Conservation (phyloP, 2,329 filamentous ascomycete genomes). For the Fusarium drepaniforme region DNA sequence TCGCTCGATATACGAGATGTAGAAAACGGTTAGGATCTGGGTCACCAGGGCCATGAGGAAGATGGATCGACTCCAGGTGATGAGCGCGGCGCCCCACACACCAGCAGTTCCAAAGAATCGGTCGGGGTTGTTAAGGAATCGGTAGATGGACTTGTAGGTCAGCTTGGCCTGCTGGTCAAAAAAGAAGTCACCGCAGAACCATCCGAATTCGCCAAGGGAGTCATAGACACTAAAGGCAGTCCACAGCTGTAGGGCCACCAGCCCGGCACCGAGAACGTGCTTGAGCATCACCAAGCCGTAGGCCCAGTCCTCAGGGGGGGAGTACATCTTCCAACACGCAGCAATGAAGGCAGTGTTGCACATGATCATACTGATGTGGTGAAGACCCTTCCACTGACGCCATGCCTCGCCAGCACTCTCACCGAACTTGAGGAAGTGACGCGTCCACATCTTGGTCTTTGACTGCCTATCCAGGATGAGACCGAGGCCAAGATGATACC, state of each 20-base stretch:
- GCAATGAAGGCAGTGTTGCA: conserved; percentile 91
- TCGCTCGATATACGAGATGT: conserved; percentile 93
- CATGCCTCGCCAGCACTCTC: conserved; percentile 92
- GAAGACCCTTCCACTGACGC: conserved; percentile 97
- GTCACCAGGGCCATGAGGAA: conserved; percentile 88
- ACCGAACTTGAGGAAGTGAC: conserved; percentile 97
- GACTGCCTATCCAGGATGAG: conserved; percentile 89
- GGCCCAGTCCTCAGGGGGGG: conserved; percentile 85
- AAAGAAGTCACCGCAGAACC: conserved; percentile 99
- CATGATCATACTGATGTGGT: conserved; percentile 92
- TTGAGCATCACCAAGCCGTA: conserved; percentile 88
- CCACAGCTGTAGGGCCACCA: conserved; percentile 92
- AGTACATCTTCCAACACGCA: conserved; percentile 97
- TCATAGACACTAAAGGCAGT: conserved; percentile 94
- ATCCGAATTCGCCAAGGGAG: conserved; percentile 95
- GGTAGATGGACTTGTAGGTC: conserved; percentile 97
- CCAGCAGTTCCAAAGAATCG: conserved; percentile 92
- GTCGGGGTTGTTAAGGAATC: conserved; percentile 97
- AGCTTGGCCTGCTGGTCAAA: conserved; percentile 90
- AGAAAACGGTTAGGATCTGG: conserved; percentile 86
- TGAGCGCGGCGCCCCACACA: conserved; percentile 94
- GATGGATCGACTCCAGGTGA: conserved; percentile 89
- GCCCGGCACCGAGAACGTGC: conserved; percentile 84
- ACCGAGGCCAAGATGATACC: conserved; percentile 92
- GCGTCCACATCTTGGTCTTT: conserved; percentile 91